Conservation (phyloP, 495 filamentous ascomycete genomes). For the Pseudomonodictys pantanalensis region DNA sequence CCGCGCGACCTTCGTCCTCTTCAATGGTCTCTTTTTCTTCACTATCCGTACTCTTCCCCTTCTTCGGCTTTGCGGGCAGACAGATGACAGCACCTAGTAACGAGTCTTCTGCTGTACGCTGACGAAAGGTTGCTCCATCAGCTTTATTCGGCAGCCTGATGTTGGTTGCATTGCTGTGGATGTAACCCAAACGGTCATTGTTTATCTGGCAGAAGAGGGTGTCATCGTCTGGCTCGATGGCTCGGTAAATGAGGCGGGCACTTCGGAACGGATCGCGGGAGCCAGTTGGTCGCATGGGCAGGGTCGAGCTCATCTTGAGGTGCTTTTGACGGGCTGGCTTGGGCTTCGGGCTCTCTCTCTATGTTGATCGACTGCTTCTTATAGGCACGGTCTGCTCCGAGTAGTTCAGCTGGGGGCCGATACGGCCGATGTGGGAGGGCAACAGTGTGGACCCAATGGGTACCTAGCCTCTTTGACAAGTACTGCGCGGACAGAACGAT, state of each 20-base stretch:
- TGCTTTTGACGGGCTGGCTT: no score
- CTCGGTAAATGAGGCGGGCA: slow-evolving; percentile 41
- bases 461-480: no score
- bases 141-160: slow-evolving; percentile 28
- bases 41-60: not conserved
- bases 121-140: slow-evolving; percentile 16
- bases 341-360: no score
- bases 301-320: not conserved
- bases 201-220: slow-evolving; percentile 51
- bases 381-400: no score
- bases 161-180: slow-evolving; percentile 28
- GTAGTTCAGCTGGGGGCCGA: no score
- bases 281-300: not conserved
- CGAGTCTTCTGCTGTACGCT: slow-evolving; percentile 35
- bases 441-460: no score
- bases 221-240: slow-evolving; percentile 16
- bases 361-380: no score
- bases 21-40: not conserved
- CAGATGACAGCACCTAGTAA: slow-evolving; percentile 46
- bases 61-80: slow-evolving; percentile 26
- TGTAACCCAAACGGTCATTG: slow-evolving; percentile 33
- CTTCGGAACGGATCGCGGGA: slow-evolving; percentile 26
- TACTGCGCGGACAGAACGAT: no score
- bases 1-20: not conserved
- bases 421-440: no score